Evolutionary conservation across 805 yeast species (phyloP), one percentile per base, ranked within the genome.

Genomic region (Yamadazyma philogaea): DNA sequence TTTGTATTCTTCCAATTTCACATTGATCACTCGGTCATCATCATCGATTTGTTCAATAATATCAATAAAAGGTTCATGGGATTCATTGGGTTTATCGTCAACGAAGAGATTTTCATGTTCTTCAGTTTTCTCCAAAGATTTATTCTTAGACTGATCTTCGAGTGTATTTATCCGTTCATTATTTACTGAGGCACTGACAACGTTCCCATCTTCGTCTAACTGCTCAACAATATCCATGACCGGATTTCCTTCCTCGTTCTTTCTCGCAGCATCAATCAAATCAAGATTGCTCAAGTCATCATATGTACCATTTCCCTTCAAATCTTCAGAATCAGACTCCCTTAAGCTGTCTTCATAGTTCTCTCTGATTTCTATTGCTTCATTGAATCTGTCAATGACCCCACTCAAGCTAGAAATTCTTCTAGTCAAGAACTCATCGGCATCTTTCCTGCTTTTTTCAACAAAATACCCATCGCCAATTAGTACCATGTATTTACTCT

Each of bases 31-130:
- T 45, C 84, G 79, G 0, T 80, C 96, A n/a, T 85, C 81, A 0
- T 87, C 96, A 60, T 89, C 96, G 27, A 90, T 60, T 41, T 59
- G 65, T 56, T 89, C 97, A 40, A 81, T 72, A 16, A 90, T 90
- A 43, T 89, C 96, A 80, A 88, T 36, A 30, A 35, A 35, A 20
- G 21, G 31, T 15, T 42, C 41, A 15, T 30, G 30, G 15, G 37
- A 14, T 11, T 18, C 21, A 4, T 12, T 15, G 15, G 14, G 15
- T 21, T n/a, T n/a, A 11, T 14, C 6, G 7, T 34, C 16, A 4
- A 21, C n/a, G 7, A 4, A 8, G 17, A 22, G 17, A 10, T 21
- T 24, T 3, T 33, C 20, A 6, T 20, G 10, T 15, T 33, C 11
- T 18, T 4, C 8, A 19, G 16, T 19, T 15, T 30, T 18, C 19